Evolutionary conservation across 805 yeast species (phyloP).

Genomic region (Pichia heedii): DNA sequence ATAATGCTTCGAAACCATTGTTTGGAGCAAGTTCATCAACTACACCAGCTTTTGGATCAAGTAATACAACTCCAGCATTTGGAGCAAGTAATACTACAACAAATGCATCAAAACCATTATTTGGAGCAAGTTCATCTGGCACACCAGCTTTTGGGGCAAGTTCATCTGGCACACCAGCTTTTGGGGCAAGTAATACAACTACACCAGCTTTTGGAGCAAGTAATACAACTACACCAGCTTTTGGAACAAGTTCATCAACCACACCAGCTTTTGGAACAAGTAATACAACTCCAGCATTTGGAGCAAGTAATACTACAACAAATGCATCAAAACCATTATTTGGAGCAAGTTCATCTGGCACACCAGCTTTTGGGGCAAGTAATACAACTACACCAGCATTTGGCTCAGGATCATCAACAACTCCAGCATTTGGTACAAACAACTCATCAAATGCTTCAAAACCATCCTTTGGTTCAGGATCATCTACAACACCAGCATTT

Average conservation of each 20-base stretch:
- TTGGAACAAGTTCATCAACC: background rate
- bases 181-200: background rate
- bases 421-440: background rate
- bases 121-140: background rate
- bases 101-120: background rate
- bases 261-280: no score
- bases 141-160: slow-evolving; percentile 3
- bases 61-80: background rate
- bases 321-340: background rate
- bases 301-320: slow-evolving; percentile 10
- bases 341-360: slow-evolving; percentile 1
- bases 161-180: slow-evolving; percentile 3
- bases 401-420: slow-evolving; percentile 12
- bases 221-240: background rate
- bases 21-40: background rate
- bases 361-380: background rate
- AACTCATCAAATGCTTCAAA: background rate
- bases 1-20: background rate
- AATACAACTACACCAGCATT: slow-evolving; percentile 3
- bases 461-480: slow-evolving; percentile 4
- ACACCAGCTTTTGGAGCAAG: background rate
- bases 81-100: background rate
- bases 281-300: background rate
- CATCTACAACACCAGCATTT: slow-evolving; percentile 4
- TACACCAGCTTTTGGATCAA: background rate